phyloP scores from a whole-genome alignment of 306 rosid species.

The Trifolium pratense region DNA sequence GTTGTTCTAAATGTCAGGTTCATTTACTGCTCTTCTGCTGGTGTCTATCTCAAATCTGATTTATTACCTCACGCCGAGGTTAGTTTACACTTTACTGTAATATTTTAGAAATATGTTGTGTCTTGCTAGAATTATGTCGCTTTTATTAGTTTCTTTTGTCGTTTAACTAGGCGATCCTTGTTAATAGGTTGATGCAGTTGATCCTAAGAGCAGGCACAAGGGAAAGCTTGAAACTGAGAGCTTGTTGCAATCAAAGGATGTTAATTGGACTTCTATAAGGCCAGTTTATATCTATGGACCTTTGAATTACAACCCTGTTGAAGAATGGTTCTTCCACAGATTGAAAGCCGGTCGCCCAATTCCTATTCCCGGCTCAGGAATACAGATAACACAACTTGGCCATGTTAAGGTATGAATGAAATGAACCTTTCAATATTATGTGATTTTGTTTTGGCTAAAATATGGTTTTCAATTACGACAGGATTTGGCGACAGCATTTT shows the following conservation, averaged over 20 bases:
- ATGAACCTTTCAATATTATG: not conserved
- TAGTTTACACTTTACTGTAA: slow-evolving; percentile 35
- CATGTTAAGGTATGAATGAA: slow-evolving; percentile 73
- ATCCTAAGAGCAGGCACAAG: slow-evolving; percentile 99
- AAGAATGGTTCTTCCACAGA: slow-evolving; percentile 99
- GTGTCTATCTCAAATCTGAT: slow-evolving; percentile 95
- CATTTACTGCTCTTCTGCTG: slow-evolving; percentile 99
- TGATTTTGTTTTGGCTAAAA: slow-evolving; percentile 29
- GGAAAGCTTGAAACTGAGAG: slow-evolving; percentile 98
- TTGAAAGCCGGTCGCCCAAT: slow-evolving; percentile 97
- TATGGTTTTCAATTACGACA: slow-evolving; percentile 46
- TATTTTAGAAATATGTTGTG: not conserved
- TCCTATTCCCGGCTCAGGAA: slow-evolving; percentile 88
- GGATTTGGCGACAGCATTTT: slow-evolving; percentile 86
- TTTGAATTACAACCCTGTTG: slow-evolving; percentile 94
- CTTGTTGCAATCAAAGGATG: slow-evolving; percentile 71
- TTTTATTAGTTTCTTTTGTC: not conserved
- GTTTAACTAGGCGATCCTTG: not conserved
- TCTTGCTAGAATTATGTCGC: not conserved
- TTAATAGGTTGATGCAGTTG: slow-evolving; percentile 81
- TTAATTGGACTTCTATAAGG: slow-evolving; percentile 94
- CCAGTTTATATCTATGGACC: slow-evolving; percentile 98
- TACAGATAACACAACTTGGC: slow-evolving; percentile 91
- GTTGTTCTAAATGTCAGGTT: slow-evolving; percentile 61
- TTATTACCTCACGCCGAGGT: slow-evolving; percentile 87